Evolutionary conservation across 805 yeast genomes (phyloP).

Genomic region (Hemisphaericaspora nanyangensis): DNA sequence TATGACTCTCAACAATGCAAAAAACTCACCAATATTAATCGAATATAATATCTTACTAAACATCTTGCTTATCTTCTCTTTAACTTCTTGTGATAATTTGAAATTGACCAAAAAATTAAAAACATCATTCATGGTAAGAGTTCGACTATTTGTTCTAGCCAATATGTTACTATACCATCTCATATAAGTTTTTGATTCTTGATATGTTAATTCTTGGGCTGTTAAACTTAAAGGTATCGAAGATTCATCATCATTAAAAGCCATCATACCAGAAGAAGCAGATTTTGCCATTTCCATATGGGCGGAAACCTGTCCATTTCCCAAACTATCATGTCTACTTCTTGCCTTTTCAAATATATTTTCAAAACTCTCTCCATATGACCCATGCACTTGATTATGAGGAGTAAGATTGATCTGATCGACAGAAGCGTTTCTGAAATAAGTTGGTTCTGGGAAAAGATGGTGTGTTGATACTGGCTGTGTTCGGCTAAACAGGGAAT

Average conservation of each 20-base stretch:
- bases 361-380: slow-evolving; percentile 6
- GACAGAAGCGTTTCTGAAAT: slow-evolving; percentile 11
- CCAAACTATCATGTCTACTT: slow-evolving; percentile 2
- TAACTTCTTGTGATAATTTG: slow-evolving; percentile 50
- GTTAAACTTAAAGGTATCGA: slow-evolving; percentile 60
- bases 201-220: slow-evolving; percentile 63
- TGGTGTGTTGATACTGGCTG: neutral
- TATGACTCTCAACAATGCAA: slow-evolving; percentile 76
- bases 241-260: neutral
- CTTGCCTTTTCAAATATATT: neutral
- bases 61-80: slow-evolving; percentile 48
- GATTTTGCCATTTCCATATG: neutral
- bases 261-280: neutral
- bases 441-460: slow-evolving; percentile 8
- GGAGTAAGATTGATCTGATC: slow-evolving; percentile 6
- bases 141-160: slow-evolving; percentile 61
- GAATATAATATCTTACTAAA: slow-evolving; percentile 51
- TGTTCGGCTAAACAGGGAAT: neutral
- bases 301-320: neutral
- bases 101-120: slow-evolving; percentile 76
- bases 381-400: slow-evolving; percentile 1
- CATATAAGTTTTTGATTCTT: slow-evolving; percentile 80
- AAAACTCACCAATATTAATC: slow-evolving; percentile 85
- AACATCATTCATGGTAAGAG: slow-evolving; percentile 74
- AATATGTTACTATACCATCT: slow-evolving; percentile 91